A percentile compares a stretch with the other conserved stretches of the same genome.
Conservation (phyloP, 179 eudicot genomes). For the Heliamphora pulchella region DNA sequence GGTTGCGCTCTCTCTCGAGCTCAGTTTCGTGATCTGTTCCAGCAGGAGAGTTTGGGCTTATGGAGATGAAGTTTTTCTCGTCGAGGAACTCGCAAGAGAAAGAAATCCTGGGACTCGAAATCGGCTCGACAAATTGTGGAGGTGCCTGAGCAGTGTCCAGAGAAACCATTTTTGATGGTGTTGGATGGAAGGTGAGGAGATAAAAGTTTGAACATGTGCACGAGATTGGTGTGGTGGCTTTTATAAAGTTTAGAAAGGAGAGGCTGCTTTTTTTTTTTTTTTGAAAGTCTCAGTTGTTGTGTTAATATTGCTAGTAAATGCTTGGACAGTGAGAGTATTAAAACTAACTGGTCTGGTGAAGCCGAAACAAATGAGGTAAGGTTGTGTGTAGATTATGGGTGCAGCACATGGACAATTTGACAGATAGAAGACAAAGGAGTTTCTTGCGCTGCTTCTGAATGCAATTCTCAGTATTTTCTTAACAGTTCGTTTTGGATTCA, state of each 20-base stretch:
- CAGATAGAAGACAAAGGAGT: slow-evolving; percentile 38
- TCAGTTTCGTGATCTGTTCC: slow-evolving; percentile 24
- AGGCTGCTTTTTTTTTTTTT: slow-evolving; percentile 10
- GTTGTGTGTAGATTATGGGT: slow-evolving; percentile 36
- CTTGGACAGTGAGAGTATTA: slow-evolving; percentile 40
- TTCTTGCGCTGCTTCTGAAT: slow-evolving; percentile 11
- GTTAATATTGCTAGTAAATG: slow-evolving; percentile 9
- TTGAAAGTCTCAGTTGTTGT: neutral
- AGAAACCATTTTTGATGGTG: slow-evolving; percentile 43
- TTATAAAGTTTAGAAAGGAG: slow-evolving; percentile 7
- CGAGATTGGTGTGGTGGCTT: slow-evolving; percentile 13
- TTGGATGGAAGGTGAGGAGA: neutral
- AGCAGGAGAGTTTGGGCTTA: slow-evolving; percentile 40
- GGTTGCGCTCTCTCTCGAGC: slow-evolving; percentile 16
- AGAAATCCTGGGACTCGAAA: slow-evolving; percentile 57
- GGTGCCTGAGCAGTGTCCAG: slow-evolving; percentile 34
- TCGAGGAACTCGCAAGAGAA: slow-evolving; percentile 73
- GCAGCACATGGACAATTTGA: slow-evolving; percentile 69
- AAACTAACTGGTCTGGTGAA: slow-evolving; percentile 41
- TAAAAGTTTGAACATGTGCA: neutral
- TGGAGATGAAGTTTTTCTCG: slow-evolving; percentile 51
- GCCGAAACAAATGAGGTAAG: slow-evolving; percentile 45
- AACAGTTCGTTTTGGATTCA: neutral
- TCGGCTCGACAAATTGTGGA: slow-evolving; percentile 26
- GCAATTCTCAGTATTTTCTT: neutral